Percentiles rank a stretch among this genome's conserved stretches.
Conservation (phyloP, 2,329 filamentous ascomycete genomes). For the Microcyclospora tardicrescens region DNA sequence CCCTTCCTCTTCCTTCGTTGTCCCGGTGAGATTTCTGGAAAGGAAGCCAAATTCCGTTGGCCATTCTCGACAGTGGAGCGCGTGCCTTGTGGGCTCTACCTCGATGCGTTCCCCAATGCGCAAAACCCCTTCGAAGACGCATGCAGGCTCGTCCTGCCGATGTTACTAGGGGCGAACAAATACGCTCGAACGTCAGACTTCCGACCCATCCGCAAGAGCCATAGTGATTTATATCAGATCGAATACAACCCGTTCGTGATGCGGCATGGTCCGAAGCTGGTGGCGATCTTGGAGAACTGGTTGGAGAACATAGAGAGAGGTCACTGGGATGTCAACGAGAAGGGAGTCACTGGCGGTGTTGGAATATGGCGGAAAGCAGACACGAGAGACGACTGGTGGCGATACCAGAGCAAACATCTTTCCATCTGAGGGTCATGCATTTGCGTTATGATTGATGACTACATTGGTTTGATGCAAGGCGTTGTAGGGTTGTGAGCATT, state of each 20-base stretch:
- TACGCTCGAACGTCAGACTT: conserved; percentile 21
- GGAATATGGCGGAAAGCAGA: conserved; percentile 22
- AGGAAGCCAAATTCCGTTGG: conserved; percentile 22
- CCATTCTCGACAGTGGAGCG: conserved; percentile 20
- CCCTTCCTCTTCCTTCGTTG: conserved; percentile 22
- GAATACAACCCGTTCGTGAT: conserved; percentile 23
- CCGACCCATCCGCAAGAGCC: conserved; percentile 16
- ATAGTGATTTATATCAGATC: conserved; percentile 21
- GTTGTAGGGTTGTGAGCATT: no score
- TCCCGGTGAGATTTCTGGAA: conserved; percentile 18
- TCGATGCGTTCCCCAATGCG: conserved; percentile 21
- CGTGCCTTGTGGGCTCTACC: conserved; percentile 23
- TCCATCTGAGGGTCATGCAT: conserved; percentile 1
- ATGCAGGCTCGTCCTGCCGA: conserved; percentile 21
- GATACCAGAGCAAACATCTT: conserved; percentile 14
- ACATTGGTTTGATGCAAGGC: no score
- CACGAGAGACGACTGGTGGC: conserved; percentile 22
- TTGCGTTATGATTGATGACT: no score
- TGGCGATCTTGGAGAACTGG: conserved; percentile 22
- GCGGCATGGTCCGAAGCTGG: conserved; percentile 21
- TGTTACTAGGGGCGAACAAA: conserved; percentile 16
- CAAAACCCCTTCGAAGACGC: conserved; percentile 24
- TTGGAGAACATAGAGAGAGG: conserved; percentile 19
- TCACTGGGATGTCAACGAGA: conserved; percentile 20
- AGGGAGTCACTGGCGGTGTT: conserved; percentile 19